phyloP scores from a whole-genome alignment of 495 filamentous ascomycete species.

The Hapsidospora chrysogenum region DNA sequence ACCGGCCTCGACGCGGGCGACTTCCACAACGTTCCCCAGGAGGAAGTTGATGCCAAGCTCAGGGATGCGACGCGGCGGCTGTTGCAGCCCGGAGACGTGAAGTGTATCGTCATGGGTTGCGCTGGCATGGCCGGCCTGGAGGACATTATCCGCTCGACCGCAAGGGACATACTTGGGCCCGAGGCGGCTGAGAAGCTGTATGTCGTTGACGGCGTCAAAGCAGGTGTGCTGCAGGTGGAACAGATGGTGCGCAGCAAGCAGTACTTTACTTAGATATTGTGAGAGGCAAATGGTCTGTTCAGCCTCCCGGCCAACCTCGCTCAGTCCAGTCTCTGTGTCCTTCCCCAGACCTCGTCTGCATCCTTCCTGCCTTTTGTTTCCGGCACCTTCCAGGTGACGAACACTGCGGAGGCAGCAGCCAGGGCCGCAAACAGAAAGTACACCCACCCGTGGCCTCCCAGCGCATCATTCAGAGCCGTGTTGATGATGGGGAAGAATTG shows the following conservation, averaged over 20 bases:
- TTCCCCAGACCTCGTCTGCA: not conserved
- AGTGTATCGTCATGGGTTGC: constrained; percentile 60
- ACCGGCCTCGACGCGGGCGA: constrained; percentile 72
- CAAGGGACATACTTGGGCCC: constrained; percentile 44
- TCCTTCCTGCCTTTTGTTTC: not conserved
- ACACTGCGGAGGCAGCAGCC: constrained; percentile 44
- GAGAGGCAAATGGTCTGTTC: no score
- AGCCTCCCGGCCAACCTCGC: no score
- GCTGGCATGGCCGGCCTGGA: constrained; percentile 90
- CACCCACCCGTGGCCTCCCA: constrained; percentile 58
- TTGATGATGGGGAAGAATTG: constrained; percentile 88
- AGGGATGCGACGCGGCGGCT: constrained; percentile 50
- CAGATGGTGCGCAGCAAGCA: constrained; percentile 28
- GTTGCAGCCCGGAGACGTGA: constrained; percentile 37
- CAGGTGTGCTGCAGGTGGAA: constrained; percentile 55
- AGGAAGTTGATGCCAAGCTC: constrained; percentile 49
- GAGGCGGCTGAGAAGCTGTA: constrained; percentile 40
- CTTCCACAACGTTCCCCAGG: constrained; percentile 49
- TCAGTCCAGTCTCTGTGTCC: no score
- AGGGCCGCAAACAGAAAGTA: constrained; percentile 77
- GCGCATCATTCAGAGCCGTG: constrained; percentile 35
- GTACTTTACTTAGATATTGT: constrained; percentile 11
- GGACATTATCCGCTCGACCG: constrained; percentile 54
- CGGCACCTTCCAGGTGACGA: constrained; percentile 33
- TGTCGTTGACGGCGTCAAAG: constrained; percentile 74